These are phyloP conservation scores for Gonapodya prolifera DNA, from an alignment of 192 early-diverging fungal species.

Conservation along the genomic window DNA sequence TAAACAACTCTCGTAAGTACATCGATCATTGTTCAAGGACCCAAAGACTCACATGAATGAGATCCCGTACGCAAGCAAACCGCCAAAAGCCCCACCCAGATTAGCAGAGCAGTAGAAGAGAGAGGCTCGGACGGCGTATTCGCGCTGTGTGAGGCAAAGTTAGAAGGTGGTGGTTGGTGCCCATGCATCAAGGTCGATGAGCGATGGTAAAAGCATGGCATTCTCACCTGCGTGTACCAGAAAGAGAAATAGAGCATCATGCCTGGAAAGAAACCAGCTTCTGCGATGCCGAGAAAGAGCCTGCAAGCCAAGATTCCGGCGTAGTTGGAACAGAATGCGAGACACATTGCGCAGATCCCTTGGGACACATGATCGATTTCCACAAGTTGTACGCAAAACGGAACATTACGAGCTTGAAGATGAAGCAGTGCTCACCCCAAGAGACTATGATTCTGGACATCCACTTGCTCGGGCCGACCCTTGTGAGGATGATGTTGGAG, in stretches of 20 bases:
- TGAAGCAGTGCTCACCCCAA: background rate
- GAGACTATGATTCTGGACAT: background rate
- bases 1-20: background rate
- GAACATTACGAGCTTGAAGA: too few relatives aligned
- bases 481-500: background rate
- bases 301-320: background rate
- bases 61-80: background rate
- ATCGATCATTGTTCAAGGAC: too few relatives aligned
- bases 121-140: too few relatives aligned
- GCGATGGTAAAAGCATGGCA: too few relatives aligned
- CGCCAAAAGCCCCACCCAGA: background rate
- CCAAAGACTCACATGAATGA: too few relatives aligned
- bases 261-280: background rate
- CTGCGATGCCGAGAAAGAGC: background rate
- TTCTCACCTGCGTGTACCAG: background rate
- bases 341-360: background rate
- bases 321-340: background rate
- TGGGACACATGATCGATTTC: too few relatives aligned
- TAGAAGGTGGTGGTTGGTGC: too few relatives aligned
- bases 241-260: background rate
- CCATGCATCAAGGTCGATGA: too few relatives aligned
- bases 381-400: too few relatives aligned
- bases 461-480: background rate
- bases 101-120: background rate
- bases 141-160: too few relatives aligned